Base-by-base conservation (phyloP, 495 filamentous ascomycete genomes). In the Neurospora discreta region DNA sequence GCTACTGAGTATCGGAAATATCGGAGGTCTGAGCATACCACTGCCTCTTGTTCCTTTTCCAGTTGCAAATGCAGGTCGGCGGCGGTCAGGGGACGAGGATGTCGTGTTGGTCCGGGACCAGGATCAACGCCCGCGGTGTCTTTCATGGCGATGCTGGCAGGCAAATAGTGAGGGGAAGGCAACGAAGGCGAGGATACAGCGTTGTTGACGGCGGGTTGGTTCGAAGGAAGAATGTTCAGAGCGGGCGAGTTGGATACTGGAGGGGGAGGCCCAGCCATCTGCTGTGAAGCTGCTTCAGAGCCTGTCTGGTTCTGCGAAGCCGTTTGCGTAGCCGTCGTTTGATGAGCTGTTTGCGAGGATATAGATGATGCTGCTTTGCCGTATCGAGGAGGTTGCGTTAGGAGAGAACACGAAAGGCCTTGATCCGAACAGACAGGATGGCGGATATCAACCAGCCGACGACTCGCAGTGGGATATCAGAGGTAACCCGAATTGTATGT, bases 21-120 rank as follows among this genome's bases (percentile, higher is more conserved):
- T 41, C 8, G 7, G 42, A 8, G 39, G 16, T 52, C 20, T 6
- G 10, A 42, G 83, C 88, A 71, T 86, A 95, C 94, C 76, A 97
- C 90, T n/a, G 92, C 91, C 79, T 98, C 94, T 77, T 98, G 94
- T 77, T 97, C 94, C 77, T 94, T 93, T 82, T 98, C 94, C 43
- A 97, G 84, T 79, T 94, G 88, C 73, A 90, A 81, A 81, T 97
- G 93, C 44, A 98, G 83, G 77, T 97, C 94, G 2, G 92, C 92
- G 11, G 93, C 90, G 0, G 94, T 97, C 73, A 97, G 80, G 0
- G 93, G 94, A 68, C 92, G 87, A 0, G 94, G 93, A 75, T 95
- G 93, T 75, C 94, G 89, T 74, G 93, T 71, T 73, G 87, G 93
- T 23, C 86, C 93, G 80, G 90, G 90, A 4, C 89, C 89, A 30